These are phyloP conservation scores for Alternaria consortialis DNA, from an alignment of 2,329 filamentous ascomycete genomes.

Conservation along the genomic window DNA sequence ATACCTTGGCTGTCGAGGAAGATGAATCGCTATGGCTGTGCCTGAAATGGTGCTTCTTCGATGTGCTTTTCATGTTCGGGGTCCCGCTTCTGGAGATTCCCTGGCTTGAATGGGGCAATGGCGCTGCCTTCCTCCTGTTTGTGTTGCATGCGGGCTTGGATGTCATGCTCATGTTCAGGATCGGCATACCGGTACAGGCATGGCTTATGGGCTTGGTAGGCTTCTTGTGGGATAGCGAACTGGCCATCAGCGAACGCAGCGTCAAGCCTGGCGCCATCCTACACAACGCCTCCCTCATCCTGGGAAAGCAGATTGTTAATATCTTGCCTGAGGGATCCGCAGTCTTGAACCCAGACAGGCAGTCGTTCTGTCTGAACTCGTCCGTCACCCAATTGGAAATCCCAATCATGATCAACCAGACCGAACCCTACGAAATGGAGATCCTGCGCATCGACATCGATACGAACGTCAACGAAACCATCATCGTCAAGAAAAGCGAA, in stretches of 20 bases:
- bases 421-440: constrained; percentile 86
- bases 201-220: constrained; percentile 79
- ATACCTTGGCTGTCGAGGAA: constrained; percentile 78
- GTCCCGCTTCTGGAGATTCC: constrained; percentile 90
- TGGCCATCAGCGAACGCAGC: constrained; percentile 90
- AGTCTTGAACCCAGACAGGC: constrained; percentile 80
- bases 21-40: constrained; percentile 89
- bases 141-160: constrained; percentile 76
- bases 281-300: constrained; percentile 90
- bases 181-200: constrained; percentile 78
- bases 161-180: constrained; percentile 90
- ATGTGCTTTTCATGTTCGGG: constrained; percentile 86
- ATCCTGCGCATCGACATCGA: constrained; percentile 87
- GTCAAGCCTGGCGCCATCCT: constrained; percentile 89
- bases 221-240: constrained; percentile 88
- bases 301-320: constrained; percentile 97
- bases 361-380: constrained; percentile 81
- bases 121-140: constrained; percentile 75
- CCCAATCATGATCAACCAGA: constrained; percentile 93
- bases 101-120: constrained; percentile 91
- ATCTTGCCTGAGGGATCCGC: constrained; percentile 96
- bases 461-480: constrained; percentile 79
- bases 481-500: constrained; percentile 77
- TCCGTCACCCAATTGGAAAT: constrained; percentile 69
- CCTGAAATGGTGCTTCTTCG: constrained; percentile 90